A percentile compares a stretch with the other conserved stretches of the same genome.
Evolutionary conservation across 2,329 filamentous ascomycete species (phyloP).

Genomic region (Davidsoniella eucalypti): DNA sequence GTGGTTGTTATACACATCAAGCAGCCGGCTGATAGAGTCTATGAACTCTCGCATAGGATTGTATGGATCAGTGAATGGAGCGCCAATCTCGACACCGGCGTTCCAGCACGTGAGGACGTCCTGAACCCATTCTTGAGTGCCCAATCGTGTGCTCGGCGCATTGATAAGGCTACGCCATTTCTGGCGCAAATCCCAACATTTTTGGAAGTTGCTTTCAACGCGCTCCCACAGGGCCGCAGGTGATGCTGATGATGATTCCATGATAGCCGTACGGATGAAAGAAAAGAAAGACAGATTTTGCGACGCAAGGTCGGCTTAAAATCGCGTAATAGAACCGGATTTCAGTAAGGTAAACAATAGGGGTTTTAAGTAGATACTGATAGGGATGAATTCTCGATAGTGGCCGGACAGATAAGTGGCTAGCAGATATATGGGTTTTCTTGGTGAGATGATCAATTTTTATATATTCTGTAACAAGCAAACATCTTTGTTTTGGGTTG

Average conservation of each 20-base stretch:
- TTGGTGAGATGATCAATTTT: too few relatives aligned
- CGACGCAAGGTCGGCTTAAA: too few relatives aligned
- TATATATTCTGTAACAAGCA: too few relatives aligned
- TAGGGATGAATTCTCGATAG: too few relatives aligned
- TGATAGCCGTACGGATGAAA: background rate
- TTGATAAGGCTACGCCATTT: constrained; percentile 7
- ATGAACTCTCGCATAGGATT: constrained; percentile 38
- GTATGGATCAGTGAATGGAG: constrained; percentile 17
- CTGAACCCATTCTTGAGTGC: constrained; percentile 4
- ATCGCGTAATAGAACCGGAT: too few relatives aligned
- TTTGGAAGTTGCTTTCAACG: constrained; percentile 7
- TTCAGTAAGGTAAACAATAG: too few relatives aligned
- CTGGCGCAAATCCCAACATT: constrained; percentile 7
- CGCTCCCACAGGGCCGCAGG: constrained; percentile 1
- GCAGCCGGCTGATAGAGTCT: constrained; percentile 24
- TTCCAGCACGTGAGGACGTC: constrained; percentile 9
- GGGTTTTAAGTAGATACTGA: too few relatives aligned
- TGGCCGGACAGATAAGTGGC: too few relatives aligned
- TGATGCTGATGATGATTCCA: background rate
- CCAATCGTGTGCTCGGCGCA: constrained; percentile 1
- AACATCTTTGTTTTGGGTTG: too few relatives aligned
- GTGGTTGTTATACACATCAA: constrained; percentile 12
- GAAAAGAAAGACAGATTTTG: too few relatives aligned
- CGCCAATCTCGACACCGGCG: constrained; percentile 1
- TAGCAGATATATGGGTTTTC: too few relatives aligned